These are phyloP conservation scores for Kernera saxatilis DNA, from an alignment of 345 rosid species.

Conservation along the genomic window DNA sequence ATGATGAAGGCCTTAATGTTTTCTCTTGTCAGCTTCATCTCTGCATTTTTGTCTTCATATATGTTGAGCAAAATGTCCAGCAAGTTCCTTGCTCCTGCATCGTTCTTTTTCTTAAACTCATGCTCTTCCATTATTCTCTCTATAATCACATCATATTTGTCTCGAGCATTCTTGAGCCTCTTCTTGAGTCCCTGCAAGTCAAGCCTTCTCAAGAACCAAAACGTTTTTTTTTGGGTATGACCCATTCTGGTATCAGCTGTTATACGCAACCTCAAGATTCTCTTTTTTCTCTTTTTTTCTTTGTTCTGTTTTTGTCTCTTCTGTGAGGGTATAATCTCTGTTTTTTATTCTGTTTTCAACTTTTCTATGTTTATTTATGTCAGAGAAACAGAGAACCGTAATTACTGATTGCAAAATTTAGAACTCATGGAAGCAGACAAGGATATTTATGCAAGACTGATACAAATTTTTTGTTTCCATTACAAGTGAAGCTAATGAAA, in stretches of 20 bases:
- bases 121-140: slow-evolving; percentile 60
- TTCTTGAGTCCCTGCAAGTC: slow-evolving; percentile 57
- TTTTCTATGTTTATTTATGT: neutral
- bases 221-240: slow-evolving; percentile 32
- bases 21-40: slow-evolving; percentile 52
- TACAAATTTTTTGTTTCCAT: neutral
- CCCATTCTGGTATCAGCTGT: slow-evolving; percentile 13
- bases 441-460: neutral
- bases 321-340: slow-evolving; percentile 6
- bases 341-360: slow-evolving; percentile 9
- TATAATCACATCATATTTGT: slow-evolving; percentile 50
- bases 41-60: slow-evolving; percentile 54
- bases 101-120: slow-evolving; percentile 29
- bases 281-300: slow-evolving; percentile 7
- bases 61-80: slow-evolving; percentile 59
- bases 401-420: neutral
- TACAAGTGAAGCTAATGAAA: neutral
- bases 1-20: slow-evolving; percentile 64
- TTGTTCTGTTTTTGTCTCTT: slow-evolving; percentile 30
- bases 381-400: too few relatives aligned
- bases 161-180: slow-evolving; percentile 51
- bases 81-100: slow-evolving; percentile 35
- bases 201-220: slow-evolving; percentile 57
- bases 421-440: neutral
- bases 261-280: slow-evolving; percentile 9